Conservation (phyloP, 148 eudicot genomes). For the Hydrangea macrophylla region DNA sequence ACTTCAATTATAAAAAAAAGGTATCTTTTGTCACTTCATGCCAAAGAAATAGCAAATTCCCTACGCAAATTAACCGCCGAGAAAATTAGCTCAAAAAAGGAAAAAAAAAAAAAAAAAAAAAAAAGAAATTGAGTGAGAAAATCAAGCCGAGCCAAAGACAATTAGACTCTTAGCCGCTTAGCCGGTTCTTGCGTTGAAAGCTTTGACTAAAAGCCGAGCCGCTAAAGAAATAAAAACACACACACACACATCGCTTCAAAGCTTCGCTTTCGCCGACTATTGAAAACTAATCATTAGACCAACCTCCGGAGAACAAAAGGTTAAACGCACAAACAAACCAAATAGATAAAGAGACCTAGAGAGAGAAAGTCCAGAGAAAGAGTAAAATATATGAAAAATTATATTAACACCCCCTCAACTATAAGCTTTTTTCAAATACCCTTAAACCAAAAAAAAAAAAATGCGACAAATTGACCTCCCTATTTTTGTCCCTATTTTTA, state of each 20-base stretch:
- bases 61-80: neutral
- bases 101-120: too few species aligned
- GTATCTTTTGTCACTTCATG: conserved; percentile 11
- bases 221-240: neutral
- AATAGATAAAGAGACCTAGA: neutral
- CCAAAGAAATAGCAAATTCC: neutral
- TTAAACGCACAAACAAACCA: conserved; percentile 4
- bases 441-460: too few species aligned
- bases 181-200: conserved; percentile 10
- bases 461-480: too few species aligned
- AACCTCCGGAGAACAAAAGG: conserved; percentile 19
- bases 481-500: too few species aligned
- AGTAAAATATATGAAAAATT: too few species aligned
- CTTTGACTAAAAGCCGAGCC: conserved; percentile 18
- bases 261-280: conserved; percentile 32
- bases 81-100: neutral
- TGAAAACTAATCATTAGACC: conserved; percentile 22
- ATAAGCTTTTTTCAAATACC: too few species aligned
- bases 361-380: neutral
- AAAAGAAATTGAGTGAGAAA: neutral
- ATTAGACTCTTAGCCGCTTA: neutral
- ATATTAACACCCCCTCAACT: too few species aligned
- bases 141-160: neutral
- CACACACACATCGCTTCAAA: neutral
- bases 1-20: conserved; percentile 12